phyloP scores from a whole-genome alignment of 2,329 filamentous ascomycete species.

The Coniochaeta hoffmannii region DNA sequence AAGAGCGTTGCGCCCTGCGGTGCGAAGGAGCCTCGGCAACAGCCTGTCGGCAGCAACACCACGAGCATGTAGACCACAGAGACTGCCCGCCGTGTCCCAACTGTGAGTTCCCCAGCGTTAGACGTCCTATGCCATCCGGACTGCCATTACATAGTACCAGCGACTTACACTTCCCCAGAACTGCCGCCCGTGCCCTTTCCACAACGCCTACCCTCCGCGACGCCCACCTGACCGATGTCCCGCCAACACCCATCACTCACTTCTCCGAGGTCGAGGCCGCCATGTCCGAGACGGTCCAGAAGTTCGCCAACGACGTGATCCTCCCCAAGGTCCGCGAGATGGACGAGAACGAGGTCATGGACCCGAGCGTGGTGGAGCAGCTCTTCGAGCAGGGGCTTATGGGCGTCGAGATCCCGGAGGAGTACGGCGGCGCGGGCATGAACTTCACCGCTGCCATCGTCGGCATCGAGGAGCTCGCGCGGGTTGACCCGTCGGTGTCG shows the following conservation, averaged over 20 bases:
- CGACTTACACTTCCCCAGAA: neutral
- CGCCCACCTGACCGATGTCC: conserved; percentile 65
- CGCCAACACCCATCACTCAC: conserved; percentile 88
- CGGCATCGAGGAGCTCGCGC: conserved; percentile 91
- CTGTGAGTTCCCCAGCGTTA: conserved; percentile 10
- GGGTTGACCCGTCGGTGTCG: conserved; percentile 89
- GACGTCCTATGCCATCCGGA: neutral
- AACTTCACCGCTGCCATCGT: conserved; percentile 97
- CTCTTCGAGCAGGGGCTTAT: conserved; percentile 97
- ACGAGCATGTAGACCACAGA: conserved; percentile 25
- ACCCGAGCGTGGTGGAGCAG: conserved; percentile 78
- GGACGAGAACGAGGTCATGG: conserved; percentile 96
- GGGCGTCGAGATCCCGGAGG: conserved; percentile 95
- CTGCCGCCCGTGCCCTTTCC: conserved; percentile 47
- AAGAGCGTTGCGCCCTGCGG: conserved; percentile 42
- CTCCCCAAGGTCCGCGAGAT: conserved; percentile 90
- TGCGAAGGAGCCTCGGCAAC: conserved; percentile 34
- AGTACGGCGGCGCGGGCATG: conserved; percentile 95
- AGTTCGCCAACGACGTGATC: conserved; percentile 84
- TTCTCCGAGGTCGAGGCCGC: conserved; percentile 82
- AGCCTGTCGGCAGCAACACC: conserved; percentile 17
- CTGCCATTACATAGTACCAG: neutral
- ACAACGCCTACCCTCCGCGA: conserved; percentile 49
- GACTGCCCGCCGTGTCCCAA: conserved; percentile 8
- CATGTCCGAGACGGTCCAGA: conserved; percentile 84